phyloP scores from a whole-genome alignment of 805 yeast species.

The Wickerhamiella dianesei region DNA sequence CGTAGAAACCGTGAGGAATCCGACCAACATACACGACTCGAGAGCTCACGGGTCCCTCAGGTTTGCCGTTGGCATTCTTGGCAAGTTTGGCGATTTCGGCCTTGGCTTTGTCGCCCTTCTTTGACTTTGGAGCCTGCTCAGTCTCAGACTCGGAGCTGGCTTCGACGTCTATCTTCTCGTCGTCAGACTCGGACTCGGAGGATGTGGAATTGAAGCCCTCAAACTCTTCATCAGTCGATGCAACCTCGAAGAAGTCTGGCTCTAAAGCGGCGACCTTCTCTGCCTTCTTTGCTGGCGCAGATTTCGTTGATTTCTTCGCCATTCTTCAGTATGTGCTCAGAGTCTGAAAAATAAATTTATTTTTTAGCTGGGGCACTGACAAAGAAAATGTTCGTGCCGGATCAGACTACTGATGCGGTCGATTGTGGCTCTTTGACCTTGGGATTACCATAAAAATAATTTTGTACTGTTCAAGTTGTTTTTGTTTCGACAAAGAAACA shows the following conservation, averaged over 20 bases:
- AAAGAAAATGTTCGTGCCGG: neutral
- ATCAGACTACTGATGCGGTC: too few relatives aligned
- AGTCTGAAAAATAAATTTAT: neutral
- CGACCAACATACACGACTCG: slow-evolving; percentile 73
- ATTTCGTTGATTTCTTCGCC: slow-evolving; percentile 1
- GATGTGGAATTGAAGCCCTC: slow-evolving; percentile 11
- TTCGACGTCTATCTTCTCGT: slow-evolving; percentile 3
- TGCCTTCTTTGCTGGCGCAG: neutral
- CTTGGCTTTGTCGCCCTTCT: slow-evolving; percentile 4
- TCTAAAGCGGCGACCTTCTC: slow-evolving; percentile 2
- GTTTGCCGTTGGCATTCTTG: slow-evolving; percentile 5
- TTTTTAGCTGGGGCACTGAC: neutral
- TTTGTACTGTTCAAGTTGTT: neutral
- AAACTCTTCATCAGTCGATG: slow-evolving; percentile 18
- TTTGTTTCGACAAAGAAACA: too few relatives aligned
- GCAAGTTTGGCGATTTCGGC: slow-evolving; percentile 6
- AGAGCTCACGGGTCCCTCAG: slow-evolving; percentile 29
- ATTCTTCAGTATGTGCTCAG: neutral
- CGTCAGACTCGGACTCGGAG: slow-evolving; percentile 4
- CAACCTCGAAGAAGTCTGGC: slow-evolving; percentile 13
- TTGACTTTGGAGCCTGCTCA: slow-evolving; percentile 5
- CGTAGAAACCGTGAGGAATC: slow-evolving; percentile 86
- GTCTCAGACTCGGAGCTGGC: neutral
- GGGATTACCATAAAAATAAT: too few relatives aligned
- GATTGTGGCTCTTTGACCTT: too few relatives aligned